Percentiles rank a stretch among this genome's conserved stretches.
phyloP scores from a whole-genome alignment of 768 basidiomycete genomes.

The Pisolithus albus region DNA sequence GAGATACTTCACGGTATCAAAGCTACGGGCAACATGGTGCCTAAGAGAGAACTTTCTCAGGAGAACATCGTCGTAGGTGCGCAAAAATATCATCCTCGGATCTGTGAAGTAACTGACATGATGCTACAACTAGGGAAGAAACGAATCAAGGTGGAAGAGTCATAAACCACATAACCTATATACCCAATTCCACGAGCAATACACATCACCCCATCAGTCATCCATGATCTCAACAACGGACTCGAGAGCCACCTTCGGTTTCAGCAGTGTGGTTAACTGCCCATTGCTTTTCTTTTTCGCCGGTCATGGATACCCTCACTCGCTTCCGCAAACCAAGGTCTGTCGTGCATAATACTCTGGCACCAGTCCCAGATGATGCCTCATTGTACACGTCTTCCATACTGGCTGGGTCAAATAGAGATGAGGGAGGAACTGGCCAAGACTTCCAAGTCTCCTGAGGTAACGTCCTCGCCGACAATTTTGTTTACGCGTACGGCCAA shows the following conservation, averaged over 20 bases:
- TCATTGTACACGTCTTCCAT: conserved; percentile 31
- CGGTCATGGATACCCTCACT: conserved; percentile 17
- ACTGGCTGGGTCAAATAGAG: conserved; percentile 17
- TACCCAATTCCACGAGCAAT: no score
- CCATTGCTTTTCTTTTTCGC: conserved; percentile 21
- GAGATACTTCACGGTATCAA: no score
- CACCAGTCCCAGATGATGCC: conserved; percentile 8
- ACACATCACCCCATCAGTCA: conserved; percentile 11
- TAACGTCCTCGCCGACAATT: conserved; percentile 25
- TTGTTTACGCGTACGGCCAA: conserved; percentile 43
- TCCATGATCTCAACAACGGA: conserved; percentile 30
- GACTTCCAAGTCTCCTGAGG: conserved; percentile 28
- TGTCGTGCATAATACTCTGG: conserved; percentile 30
- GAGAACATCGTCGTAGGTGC: not conserved
- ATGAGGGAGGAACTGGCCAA: conserved; percentile 18
- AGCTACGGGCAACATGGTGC: no score
- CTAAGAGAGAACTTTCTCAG: not conserved
- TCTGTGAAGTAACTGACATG: not conserved
- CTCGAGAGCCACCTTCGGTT: conserved; percentile 34
- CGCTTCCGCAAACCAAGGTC: conserved; percentile 32
- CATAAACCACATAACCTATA: not conserved
- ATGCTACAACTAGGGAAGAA: not conserved
- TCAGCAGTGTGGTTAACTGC: conserved; percentile 30
- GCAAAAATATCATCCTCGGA: not conserved
- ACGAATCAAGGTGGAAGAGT: not conserved